Evolutionary conservation across 345 rosid genomes (phyloP), one percentile per base, ranked within the genome.

Genomic region (Gossypium herbaceum): DNA sequence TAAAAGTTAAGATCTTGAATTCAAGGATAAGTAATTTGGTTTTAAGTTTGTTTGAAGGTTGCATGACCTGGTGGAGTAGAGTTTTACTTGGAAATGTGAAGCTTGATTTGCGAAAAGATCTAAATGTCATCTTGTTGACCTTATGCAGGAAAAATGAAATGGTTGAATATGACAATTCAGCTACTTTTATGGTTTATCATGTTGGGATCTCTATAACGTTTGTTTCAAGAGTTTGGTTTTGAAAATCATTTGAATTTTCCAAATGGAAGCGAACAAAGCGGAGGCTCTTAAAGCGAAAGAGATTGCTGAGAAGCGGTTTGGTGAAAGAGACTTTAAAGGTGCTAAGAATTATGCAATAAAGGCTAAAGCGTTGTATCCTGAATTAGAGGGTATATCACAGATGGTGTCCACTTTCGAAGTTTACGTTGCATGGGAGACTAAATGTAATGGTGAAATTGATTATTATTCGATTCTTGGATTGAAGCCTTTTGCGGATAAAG

Each of bases 361-460:
- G 79, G 98, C 99, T 20, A 93, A 86, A 81, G 62, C 87, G 0
- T 76, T 95, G 68, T 91, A 77, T 82, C 97, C 98, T 6, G 97
- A 82, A 62, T 79, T 91, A 24, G 98, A 94, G 76, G 97, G 97
- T 68, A 85, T 94, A 66, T 85, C 97, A 75, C 97, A 92, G 80
- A 92, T 94, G 97, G 86, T 94, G 71, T 85, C 93, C 20, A 94
- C 97, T 10, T 94, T 88, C 59, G 98, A 94, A 17, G 94, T 94
- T 73, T 88, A 95, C 72, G 66, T 82, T 55, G 99, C 98, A 63
- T 92, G 98, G 24, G 93, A 88, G 85, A 73, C 81, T 58, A 86
- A 81, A 81, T 72, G 79, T 48, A 85, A 89, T 73, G 96, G 98
- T 20, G 87, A 83, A 65, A 81, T 90, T 59, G 75, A 95, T 78